Evolutionary conservation across 352 stramenopile species (phyloP).

Genomic region (Phytophthora rubi): DNA sequence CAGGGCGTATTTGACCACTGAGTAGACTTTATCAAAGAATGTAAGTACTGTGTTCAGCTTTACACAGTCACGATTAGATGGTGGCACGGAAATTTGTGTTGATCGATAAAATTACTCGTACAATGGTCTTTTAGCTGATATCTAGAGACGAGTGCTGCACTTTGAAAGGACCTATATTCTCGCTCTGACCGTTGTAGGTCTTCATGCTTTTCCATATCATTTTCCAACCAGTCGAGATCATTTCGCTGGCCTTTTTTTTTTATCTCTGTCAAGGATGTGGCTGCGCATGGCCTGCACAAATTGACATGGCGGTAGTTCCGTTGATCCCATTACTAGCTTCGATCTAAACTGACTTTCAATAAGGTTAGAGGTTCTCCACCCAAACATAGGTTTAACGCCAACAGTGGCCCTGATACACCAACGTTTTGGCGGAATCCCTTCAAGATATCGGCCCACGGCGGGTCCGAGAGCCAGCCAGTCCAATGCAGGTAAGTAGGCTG

Average conservation of each 20-base stretch:
- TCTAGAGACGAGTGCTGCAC: neutral
- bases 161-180: neutral
- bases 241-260: neutral
- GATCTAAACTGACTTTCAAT: constrained; percentile 1
- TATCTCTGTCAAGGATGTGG: neutral
- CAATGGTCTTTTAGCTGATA: neutral
- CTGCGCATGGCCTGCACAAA: constrained; percentile 15
- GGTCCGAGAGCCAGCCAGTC: neutral
- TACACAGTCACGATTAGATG: neutral
- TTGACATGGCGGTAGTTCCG: neutral
- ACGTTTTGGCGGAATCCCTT: constrained; percentile 1
- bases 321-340: neutral
- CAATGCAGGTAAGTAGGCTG: neutral
- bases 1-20: neutral
- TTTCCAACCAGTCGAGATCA: neutral
- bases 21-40: constrained; percentile 1
- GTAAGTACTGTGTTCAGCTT: neutral
- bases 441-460: neutral
- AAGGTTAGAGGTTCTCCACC: constrained; percentile 16
- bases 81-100: neutral
- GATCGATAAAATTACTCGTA: neutral
- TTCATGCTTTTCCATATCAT: neutral
- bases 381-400: constrained; percentile 4
- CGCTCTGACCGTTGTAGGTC: neutral
- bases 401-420: constrained; percentile 17